Conservation (phyloP, 148 eudicot species). For the Cornus kousa region DNA sequence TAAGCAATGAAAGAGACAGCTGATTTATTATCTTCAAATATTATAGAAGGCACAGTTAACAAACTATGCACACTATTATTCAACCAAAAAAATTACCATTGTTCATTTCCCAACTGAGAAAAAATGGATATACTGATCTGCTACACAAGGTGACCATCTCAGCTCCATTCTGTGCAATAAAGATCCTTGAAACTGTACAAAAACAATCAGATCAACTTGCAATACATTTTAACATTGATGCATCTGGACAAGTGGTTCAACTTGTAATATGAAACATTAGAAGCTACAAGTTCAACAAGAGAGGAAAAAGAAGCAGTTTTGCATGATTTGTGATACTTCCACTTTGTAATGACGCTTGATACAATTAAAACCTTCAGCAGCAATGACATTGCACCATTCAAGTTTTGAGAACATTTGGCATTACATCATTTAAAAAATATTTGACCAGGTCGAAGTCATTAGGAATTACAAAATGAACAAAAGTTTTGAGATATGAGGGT, state of each 20-base stretch:
- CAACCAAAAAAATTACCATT: neutral
- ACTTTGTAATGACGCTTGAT: neutral
- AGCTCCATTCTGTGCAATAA: slow-evolving; percentile 1
- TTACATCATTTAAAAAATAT: too few relatives aligned
- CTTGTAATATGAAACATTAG: neutral
- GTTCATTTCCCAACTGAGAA: neutral
- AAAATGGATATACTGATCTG: neutral
- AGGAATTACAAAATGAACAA: neutral
- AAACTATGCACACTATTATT: neutral
- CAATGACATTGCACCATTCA: neutral
- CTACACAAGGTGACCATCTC: neutral
- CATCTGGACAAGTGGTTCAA: too few relatives aligned
- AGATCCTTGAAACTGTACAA: neutral
- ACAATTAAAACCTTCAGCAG: neutral
- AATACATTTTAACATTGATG: neutral
- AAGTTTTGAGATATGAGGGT: too few relatives aligned
- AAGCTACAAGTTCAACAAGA: neutral
- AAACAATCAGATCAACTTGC: neutral
- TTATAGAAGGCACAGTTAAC: neutral
- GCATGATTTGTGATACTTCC: neutral
- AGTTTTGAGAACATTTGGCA: neutral
- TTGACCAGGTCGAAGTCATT: neutral
- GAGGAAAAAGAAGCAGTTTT: neutral
- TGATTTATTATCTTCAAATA: neutral
- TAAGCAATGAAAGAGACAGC: neutral